A percentile compares a stretch with the other conserved stretches of the same genome.
phyloP scores from a whole-genome alignment of 768 basidiomycete species.

The Lactifluus piperatus region DNA sequence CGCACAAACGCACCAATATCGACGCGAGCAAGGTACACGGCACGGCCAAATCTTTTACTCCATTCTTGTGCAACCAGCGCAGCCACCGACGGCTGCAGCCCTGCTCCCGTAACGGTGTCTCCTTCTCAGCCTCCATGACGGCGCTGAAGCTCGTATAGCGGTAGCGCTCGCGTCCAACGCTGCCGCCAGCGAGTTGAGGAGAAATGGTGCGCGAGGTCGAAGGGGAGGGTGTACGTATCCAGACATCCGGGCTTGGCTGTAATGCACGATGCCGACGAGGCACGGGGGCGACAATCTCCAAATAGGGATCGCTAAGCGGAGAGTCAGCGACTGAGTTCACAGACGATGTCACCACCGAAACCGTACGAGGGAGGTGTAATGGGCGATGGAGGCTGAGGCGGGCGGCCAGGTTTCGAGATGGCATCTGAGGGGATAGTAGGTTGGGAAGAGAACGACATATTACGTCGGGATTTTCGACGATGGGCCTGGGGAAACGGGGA shows the following conservation, averaged over 20 bases:
- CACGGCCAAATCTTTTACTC: conserved; percentile 50
- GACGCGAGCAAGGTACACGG: conserved; percentile 46
- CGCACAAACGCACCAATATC: conserved; percentile 53
- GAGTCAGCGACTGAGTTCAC: not conserved
- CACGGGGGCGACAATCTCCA: conserved; percentile 10
- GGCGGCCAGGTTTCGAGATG: not conserved
- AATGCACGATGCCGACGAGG: conserved; percentile 9
- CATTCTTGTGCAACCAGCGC: conserved; percentile 71
- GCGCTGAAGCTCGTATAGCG: conserved; percentile 35
- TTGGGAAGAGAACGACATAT: conserved; percentile 6
- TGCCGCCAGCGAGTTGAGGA: conserved; percentile 39
- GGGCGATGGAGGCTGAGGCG: conserved; percentile 7
- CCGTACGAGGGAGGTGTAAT: not conserved
- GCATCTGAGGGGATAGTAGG: conserved; percentile 3
- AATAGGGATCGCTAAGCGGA: conserved; percentile 2
- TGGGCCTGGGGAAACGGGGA: not conserved
- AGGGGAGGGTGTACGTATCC: conserved; percentile 16
- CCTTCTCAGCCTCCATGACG: conserved; percentile 32
- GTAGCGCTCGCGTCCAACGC: conserved; percentile 52
- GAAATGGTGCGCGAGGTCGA: conserved; percentile 1
- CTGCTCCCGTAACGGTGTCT: conserved; percentile 22
- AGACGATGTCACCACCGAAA: not conserved
- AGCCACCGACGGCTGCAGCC: conserved; percentile 57
- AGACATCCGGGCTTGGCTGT: conserved; percentile 10
- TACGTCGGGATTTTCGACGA: not conserved